A percentile compares a stretch with the other conserved stretches of the same genome.
Evolutionary conservation across 2,329 filamentous ascomycete genomes (phyloP).

Genomic region (Aspergillus sp.): DNA sequence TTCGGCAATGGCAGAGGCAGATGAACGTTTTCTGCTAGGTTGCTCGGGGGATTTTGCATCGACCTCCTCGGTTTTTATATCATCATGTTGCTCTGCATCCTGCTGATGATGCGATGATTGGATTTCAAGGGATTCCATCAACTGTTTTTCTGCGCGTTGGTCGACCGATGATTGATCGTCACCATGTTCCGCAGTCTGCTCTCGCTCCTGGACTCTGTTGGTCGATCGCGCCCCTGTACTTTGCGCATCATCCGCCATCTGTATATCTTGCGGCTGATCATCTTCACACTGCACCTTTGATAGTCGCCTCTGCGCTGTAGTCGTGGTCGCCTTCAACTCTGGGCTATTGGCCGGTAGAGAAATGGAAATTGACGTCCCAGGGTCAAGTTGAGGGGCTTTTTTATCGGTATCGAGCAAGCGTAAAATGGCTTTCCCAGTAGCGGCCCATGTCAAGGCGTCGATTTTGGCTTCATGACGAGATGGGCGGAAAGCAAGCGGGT

Average conservation of each 20-base stretch:
- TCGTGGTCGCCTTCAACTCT: conserved; percentile 20
- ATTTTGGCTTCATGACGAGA: conserved; percentile 41
- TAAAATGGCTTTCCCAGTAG: conserved; percentile 50
- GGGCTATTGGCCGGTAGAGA: conserved; percentile 36
- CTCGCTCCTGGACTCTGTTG: conserved; percentile 14
- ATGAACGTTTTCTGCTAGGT: conserved; percentile 59
- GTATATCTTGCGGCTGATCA: conserved; percentile 16
- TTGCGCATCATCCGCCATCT: conserved; percentile 17
- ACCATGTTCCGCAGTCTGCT: conserved; percentile 16
- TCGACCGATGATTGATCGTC: conserved; percentile 38
- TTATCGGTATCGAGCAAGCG: conserved; percentile 45
- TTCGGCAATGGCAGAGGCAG: conserved; percentile 58
- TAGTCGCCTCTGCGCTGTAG: conserved; percentile 13
- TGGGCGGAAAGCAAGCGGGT: conserved; percentile 38
- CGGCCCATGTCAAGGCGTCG: conserved; percentile 44
- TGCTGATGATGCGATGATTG: conserved; percentile 27
- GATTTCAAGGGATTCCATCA: conserved; percentile 37
- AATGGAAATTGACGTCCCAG: conserved; percentile 44
- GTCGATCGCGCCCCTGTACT: conserved; percentile 10
- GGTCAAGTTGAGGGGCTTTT: conserved; percentile 21
- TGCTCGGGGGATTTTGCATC: conserved; percentile 38
- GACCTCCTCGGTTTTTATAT: conserved; percentile 25
- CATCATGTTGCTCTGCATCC: conserved; percentile 20
- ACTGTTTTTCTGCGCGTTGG: conserved; percentile 36
- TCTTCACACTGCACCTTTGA: conserved; percentile 12